Evolutionary conservation across 345 rosid genomes (phyloP), one percentile per base, ranked within the genome.

Genomic region (Syzygium jambos): DNA sequence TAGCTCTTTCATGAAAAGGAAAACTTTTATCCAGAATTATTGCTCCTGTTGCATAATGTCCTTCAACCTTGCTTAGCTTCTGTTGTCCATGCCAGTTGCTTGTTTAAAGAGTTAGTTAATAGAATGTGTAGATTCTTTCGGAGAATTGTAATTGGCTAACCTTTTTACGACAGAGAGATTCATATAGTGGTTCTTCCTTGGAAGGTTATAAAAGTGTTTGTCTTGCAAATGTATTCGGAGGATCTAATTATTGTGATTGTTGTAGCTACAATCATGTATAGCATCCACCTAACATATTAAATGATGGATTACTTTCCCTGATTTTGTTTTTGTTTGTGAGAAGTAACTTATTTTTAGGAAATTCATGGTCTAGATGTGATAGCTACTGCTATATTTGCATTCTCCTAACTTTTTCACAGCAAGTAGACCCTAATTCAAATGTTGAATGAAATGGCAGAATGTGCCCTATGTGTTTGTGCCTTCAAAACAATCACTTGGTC

Each of bases 381-480:
- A 34, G 80, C 80, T 73, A 34, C 14, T 34, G 68, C 21, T 59
- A 65, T 38, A 4, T 56, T 85, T 38, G 6, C 77, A 27, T 25
- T 27, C 59, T 84, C 59, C 63, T 86, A 49, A 29, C 27, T 87
- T 51, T 34, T 51, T 27, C 51, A 61, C 16, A 46, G 54, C 19
- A 51, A 51, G 85, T 55, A 25, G 34, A n/a, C 41, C 73, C 22
- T 34, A 27, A 55, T 59, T 29, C 29, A 21, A 14, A 38, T 7
- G 14, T 7, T 53, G 77, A 27, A 16, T 86, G 65, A 16, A 85
- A 91, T 89, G 87, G 93, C 92, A 98, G 99, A 98, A 98, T 88
- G 99, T 98, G 38, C 99, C 99, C 1, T 98, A 96, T 83, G 99
- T 98, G 41, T 98, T 98, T 93, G 99, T 98, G 22, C 98, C 98